Conservation (phyloP, 306 rosid species). For the Betula pendula region DNA sequence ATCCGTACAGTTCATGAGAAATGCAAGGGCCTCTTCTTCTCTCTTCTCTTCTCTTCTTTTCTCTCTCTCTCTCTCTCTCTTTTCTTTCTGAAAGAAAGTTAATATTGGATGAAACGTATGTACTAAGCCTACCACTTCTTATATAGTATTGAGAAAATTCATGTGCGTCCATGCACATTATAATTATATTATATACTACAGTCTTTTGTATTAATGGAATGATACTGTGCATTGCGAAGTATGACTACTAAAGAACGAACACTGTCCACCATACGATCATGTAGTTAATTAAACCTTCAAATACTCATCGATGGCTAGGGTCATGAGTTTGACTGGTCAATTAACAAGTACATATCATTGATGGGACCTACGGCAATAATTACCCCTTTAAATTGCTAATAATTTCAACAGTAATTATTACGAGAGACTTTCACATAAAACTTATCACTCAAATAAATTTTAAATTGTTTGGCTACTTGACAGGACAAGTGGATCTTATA, state of each 20-base stretch:
- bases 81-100: background rate
- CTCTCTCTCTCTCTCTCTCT: slow-evolving; percentile 1
- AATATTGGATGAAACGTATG: slow-evolving; percentile 60
- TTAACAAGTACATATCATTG: background rate
- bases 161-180: slow-evolving; percentile 28
- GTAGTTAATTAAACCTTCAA: background rate
- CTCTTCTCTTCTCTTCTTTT: slow-evolving; percentile 19
- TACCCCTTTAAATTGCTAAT: no score
- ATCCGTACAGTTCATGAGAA: slow-evolving; percentile 99
- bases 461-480: no score
- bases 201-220: no score
- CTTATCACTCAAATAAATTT: no score
- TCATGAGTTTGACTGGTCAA: slow-evolving; percentile 22
- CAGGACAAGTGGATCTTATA: no score
- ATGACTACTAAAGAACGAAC: background rate
- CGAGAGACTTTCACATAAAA: no score
- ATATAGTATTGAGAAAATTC: slow-evolving; percentile 25
- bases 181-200: background rate
- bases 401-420: no score
- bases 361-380: no score
- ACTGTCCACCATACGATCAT: slow-evolving; percentile 23
- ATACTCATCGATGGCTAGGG: background rate
- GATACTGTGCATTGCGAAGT: no score
- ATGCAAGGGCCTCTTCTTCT: slow-evolving; percentile 41
- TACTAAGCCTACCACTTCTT: slow-evolving; percentile 40